phyloP scores from a whole-genome alignment of 1,284 basidiomycete genomes.

The Irpex rosettiformis region DNA sequence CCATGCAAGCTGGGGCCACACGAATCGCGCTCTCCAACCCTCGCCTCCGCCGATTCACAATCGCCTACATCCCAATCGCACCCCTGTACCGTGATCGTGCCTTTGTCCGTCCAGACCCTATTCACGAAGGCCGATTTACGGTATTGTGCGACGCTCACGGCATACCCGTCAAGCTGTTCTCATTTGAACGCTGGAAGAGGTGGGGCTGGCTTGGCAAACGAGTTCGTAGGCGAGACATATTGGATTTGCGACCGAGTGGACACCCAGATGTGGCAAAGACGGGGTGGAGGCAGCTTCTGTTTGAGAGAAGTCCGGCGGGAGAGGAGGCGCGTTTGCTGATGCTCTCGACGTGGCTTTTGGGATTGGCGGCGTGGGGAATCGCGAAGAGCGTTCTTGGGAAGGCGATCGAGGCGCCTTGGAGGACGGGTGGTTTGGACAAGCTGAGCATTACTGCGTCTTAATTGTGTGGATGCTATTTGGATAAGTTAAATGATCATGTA shows the following conservation, averaged over 20 bases:
- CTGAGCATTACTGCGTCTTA: neutral
- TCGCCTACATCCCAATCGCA: conserved; percentile 53
- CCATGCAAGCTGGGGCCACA: conserved; percentile 51
- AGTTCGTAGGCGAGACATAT: conserved; percentile 32
- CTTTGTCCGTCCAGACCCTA: conserved; percentile 30
- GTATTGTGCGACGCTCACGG: conserved; percentile 42
- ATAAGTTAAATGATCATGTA: neutral
- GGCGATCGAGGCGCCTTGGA: neutral
- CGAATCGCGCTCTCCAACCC: conserved; percentile 63
- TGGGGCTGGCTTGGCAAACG: conserved; percentile 21
- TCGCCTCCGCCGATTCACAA: conserved; percentile 55
- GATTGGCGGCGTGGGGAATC: conserved; percentile 56
- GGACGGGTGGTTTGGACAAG: neutral
- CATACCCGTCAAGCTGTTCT: conserved; percentile 35
- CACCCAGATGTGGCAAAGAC: conserved; percentile 28
- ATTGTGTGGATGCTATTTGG: neutral
- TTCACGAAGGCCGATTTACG: conserved; percentile 49
- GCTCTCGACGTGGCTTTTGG: conserved; percentile 50
- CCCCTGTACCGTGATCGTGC: conserved; percentile 27
- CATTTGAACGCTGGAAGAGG: conserved; percentile 46
- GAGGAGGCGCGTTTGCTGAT: conserved; percentile 64
- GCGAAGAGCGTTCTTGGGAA: conserved; percentile 16
- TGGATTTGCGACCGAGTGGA: conserved; percentile 47
- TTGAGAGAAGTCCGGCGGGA: conserved; percentile 60
- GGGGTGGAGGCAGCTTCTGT: conserved; percentile 39